Evolutionary conservation across 1,284 basidiomycete species (phyloP).

Genomic region (Sutorius eximius): DNA sequence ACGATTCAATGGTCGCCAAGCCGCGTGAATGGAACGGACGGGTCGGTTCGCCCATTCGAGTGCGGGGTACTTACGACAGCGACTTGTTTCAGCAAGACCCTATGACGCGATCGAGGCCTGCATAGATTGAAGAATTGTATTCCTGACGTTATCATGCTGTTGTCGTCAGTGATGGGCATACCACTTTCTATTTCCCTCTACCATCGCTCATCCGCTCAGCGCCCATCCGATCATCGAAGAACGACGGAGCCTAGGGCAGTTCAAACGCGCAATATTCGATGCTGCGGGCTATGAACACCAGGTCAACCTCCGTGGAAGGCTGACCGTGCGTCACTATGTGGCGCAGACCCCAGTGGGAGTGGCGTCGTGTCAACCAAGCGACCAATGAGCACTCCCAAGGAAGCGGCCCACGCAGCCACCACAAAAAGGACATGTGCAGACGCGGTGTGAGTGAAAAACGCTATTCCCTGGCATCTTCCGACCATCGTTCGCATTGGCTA

Average conservation of each 20-base stretch:
- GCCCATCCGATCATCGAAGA: neutral
- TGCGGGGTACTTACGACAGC: conserved; percentile 5
- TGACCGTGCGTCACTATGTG: neutral
- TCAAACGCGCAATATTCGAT: neutral
- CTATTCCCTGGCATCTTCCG: neutral
- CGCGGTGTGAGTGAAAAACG: neutral
- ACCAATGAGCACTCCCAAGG: neutral
- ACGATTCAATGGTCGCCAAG: neutral
- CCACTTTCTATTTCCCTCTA: neutral
- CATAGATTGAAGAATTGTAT: neutral
- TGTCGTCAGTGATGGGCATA: no score
- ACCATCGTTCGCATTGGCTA: neutral
- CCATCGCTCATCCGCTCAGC: neutral
- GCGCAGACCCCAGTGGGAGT: neutral
- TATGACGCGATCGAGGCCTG: conserved; percentile 9
- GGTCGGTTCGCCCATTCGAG: neutral
- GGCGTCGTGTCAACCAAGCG: neutral
- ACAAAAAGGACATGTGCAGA: neutral
- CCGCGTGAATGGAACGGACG: conserved; percentile 1
- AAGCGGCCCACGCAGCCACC: neutral
- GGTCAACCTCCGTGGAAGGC: neutral
- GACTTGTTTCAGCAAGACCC: neutral
- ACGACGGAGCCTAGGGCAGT: neutral
- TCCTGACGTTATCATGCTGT: neutral
- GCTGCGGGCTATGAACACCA: neutral